A percentile compares a stretch with the other conserved stretches of the same genome.
phyloP scores from a whole-genome alignment of 345 rosid genomes.

The Streptanthus diversifolius region DNA sequence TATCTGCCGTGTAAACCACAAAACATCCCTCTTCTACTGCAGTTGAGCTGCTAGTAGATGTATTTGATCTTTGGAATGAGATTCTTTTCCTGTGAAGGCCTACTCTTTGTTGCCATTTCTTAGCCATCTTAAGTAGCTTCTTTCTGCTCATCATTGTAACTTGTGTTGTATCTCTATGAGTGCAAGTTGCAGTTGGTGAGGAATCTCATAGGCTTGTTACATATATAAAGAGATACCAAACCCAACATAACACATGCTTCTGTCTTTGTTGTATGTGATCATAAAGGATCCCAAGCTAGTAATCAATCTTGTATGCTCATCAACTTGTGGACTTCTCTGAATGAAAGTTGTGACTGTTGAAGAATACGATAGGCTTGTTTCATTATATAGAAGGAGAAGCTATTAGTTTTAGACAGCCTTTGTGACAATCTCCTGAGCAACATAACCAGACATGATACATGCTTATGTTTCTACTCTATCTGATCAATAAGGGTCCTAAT shows the following conservation, averaged over 20 bases:
- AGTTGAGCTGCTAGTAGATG: background rate
- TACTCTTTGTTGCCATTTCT: conserved; percentile 29
- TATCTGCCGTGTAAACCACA: conserved; percentile 33
- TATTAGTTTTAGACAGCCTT: background rate
- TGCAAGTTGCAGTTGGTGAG: background rate
- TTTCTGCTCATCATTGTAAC: conserved; percentile 3
- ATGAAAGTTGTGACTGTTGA: background rate
- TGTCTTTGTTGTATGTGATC: conserved; percentile 4
- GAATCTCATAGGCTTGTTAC: background rate
- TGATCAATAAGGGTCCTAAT: background rate
- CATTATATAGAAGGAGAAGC: background rate
- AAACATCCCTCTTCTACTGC: conserved; percentile 27
- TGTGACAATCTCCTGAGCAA: background rate
- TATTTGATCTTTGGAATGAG: background rate
- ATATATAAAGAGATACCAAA: background rate
- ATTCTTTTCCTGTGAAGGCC: conserved; percentile 19
- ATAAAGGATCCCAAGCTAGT: background rate
- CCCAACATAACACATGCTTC: conserved; percentile 2
- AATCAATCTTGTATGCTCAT: background rate
- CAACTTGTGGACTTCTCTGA: background rate
- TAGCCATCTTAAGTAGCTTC: conserved; percentile 25
- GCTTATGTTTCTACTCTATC: conserved; percentile 6
- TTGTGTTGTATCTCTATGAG: background rate
- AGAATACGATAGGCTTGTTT: background rate
- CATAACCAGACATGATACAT: conserved; percentile 8